phyloP scores from a whole-genome alignment of 1,284 basidiomycete species.

The Malassezia brasiliensis region DNA sequence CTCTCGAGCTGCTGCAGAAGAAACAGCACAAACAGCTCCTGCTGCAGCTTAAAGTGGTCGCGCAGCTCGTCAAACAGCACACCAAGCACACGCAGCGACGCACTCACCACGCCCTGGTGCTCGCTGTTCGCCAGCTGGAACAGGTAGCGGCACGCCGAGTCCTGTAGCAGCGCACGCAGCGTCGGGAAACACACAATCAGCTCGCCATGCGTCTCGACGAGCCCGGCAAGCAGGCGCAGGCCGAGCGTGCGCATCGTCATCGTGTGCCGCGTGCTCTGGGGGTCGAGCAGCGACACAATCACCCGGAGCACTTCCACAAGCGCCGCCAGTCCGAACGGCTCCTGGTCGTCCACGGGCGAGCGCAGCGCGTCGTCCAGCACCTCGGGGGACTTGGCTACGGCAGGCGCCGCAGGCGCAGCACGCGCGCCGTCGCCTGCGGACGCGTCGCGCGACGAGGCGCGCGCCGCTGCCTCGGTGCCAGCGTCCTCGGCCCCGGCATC shows the following conservation, averaged over 20 bases:
- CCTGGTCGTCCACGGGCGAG: neutral
- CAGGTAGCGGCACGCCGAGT: conserved; percentile 87
- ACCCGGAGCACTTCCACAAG: conserved; percentile 87
- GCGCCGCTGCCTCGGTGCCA: neutral
- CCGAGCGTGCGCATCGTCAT: conserved; percentile 88
- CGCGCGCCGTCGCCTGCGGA: neutral
- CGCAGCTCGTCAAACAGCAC: conserved; percentile 82
- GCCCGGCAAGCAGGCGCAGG: conserved; percentile 75
- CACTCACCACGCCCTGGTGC: conserved; percentile 66
- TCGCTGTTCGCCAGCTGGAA: conserved; percentile 64
- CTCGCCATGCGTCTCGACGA: conserved; percentile 73
- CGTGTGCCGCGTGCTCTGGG: conserved; percentile 85
- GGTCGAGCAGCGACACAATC: conserved; percentile 86
- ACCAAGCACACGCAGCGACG: conserved; percentile 72
- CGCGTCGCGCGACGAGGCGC: no score
- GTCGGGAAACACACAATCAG: conserved; percentile 61
- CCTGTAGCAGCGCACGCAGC: conserved; percentile 63
- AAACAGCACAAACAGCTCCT: conserved; percentile 88
- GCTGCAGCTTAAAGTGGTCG: conserved; percentile 81
- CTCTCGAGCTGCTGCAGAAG: conserved; percentile 72
- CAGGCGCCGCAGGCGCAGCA: neutral
- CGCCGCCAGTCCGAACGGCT: conserved; percentile 75
- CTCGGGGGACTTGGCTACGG: neutral
- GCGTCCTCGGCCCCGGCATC: neutral
- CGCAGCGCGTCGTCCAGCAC: neutral